Conservation (phyloP, 192 early-diverging fungal genomes). For the Linnemannia zychae region DNA sequence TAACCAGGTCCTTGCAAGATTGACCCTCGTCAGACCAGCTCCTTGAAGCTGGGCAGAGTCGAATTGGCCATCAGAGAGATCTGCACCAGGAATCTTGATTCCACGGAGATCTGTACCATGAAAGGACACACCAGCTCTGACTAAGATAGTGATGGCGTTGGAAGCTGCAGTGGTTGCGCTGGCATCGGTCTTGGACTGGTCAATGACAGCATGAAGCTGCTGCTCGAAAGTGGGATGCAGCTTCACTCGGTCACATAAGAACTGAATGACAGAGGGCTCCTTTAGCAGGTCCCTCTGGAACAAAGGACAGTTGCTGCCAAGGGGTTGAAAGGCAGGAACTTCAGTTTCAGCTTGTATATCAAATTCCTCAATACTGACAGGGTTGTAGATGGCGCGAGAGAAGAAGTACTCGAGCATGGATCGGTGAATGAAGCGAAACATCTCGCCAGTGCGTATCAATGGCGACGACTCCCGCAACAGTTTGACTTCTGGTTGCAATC, state of each 20-base stretch:
- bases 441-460: neutral
- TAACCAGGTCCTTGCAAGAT: neutral
- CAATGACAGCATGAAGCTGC: neutral
- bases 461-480: constrained; percentile 10
- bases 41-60: constrained; percentile 9
- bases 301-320: no score
- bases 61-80: constrained; percentile 5
- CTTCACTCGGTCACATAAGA: neutral
- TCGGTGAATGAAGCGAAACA: neutral
- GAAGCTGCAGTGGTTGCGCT: neutral
- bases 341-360: no score
- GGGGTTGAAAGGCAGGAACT: no score
- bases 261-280: constrained; percentile 1
- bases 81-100: neutral
- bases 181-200: neutral
- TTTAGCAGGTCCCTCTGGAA: no score
- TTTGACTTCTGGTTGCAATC: neutral
- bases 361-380: no score
- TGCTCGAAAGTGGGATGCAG: neutral
- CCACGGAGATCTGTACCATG: neutral
- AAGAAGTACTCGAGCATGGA: constrained; percentile 12
- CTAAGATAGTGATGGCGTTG: constrained; percentile 16
- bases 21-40: neutral
- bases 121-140: neutral
- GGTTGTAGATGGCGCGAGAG: neutral